Percentiles rank a stretch among this genome's conserved stretches.
Conservation (phyloP, 2,329 filamentous ascomycete genomes). For the Arthrobotrys iridis region DNA sequence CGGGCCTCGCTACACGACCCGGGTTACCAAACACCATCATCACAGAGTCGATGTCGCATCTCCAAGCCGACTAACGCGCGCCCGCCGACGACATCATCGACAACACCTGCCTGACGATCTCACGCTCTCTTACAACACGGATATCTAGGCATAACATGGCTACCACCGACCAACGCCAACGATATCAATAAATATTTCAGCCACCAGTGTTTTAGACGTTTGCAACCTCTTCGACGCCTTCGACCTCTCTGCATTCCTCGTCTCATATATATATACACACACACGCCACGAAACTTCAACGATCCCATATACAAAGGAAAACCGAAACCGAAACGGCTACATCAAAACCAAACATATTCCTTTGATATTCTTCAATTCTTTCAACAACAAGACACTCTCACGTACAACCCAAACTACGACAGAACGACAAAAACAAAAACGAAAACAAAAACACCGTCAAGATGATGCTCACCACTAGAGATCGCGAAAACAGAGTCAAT, state of each 20-base stretch:
- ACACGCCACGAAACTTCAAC: not conserved
- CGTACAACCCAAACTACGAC: not conserved
- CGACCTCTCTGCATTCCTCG: conserved; percentile 25
- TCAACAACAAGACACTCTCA: not conserved
- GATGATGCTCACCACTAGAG: conserved; percentile 78
- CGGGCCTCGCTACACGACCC: not conserved
- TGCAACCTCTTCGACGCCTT: conserved; percentile 9
- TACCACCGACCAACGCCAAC: not conserved
- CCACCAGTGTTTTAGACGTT: conserved; percentile 2
- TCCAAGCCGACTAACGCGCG: not conserved
- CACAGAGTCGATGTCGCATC: not conserved
- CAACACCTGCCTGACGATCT: not conserved
- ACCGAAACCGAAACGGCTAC: not conserved
- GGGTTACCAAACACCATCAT: conserved; percentile 18
- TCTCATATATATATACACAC: conserved; percentile 1
- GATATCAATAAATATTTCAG: no score
- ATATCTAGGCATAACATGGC: not conserved
- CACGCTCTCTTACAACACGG: no score
- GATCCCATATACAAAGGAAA: no score
- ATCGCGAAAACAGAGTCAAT: conserved; percentile 84
- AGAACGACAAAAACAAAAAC: conserved; percentile 4
- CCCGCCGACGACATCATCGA: conserved; percentile 2
- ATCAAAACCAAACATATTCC: not conserved
- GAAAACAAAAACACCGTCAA: conserved; percentile 56
- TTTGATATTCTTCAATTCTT: not conserved